Base-by-base conservation (phyloP, 1,284 basidiomycete genomes). In the Ustilago tritici region DNA sequence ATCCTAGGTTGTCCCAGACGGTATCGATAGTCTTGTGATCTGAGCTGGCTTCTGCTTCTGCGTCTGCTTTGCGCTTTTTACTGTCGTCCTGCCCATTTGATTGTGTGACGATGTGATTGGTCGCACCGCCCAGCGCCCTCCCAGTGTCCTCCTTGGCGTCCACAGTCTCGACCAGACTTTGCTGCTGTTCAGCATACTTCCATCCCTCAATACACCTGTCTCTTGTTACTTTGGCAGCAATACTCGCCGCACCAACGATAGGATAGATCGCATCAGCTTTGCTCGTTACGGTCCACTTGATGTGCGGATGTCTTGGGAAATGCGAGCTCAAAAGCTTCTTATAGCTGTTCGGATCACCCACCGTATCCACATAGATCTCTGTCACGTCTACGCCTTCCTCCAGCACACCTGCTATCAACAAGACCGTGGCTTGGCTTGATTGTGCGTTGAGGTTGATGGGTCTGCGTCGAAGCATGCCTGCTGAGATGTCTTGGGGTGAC, bases 231-330 rank as follows among this genome's bases (percentile, higher is more conserved):
- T 99, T 99, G 5, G 96, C 96, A 5, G 95, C 93, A 36, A 99
- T 94, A 85, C 93, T 95, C 2, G 96, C 97, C 7, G 96, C 96
- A 23, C 95, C 93, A 64, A 99, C 97, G 73, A 99, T 95, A 81
- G 95, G 97, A 89, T 92, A 99, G 78, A 95, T 92, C 19, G 92
- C 92, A 86, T 99, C 96, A 15, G 96, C 96, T 87, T 99, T 98
- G 34, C 91, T 91, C 19, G 92, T 91, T 14, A 99, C 96, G 0
- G 93, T 95, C 86, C 98, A 95, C 49, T 89, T 88, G 60, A 85
- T 84, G 68, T 84, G 81, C 19, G 65, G 58, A 55, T 84, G 76
- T 17, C 68, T 60, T 1, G 84, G 82, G 38, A 85, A 85, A 54
- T 78, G 62, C 8, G 63, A 70, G 40, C 56, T 60, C 17, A 85